Evolutionary conservation across 345 rosid species (phyloP).

Genomic region (Lepidium didymum): DNA sequence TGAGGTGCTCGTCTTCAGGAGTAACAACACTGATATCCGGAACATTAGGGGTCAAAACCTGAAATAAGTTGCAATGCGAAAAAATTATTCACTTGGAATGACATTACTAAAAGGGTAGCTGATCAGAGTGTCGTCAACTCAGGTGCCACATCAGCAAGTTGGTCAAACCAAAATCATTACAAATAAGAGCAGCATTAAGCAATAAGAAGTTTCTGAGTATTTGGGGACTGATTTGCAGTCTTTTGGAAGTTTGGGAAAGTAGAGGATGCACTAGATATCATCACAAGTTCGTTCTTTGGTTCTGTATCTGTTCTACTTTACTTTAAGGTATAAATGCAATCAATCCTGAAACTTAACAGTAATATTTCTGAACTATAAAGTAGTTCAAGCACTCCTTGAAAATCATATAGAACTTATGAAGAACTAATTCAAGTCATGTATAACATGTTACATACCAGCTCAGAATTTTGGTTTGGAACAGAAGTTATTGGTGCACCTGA

Average conservation of each 20-base stretch:
- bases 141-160: not conserved
- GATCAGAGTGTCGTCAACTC: not conserved
- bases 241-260: not conserved
- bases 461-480: slow-evolving; percentile 79
- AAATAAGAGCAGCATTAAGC: not conserved
- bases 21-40: slow-evolving; percentile 91
- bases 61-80: not conserved
- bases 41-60: slow-evolving; percentile 98
- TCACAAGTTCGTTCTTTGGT: not conserved
- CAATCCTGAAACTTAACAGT: slow-evolving; percentile 4
- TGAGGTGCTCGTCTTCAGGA: slow-evolving; percentile 83
- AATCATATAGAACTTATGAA: not conserved
- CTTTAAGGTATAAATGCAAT: not conserved
- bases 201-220: not conserved
- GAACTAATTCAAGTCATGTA: not conserved
- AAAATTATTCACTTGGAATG: not conserved
- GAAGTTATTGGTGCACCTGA: slow-evolving; percentile 94
- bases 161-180: slow-evolving; percentile 1
- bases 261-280: not conserved
- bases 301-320: slow-evolving; percentile 1
- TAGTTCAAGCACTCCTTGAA: slow-evolving; percentile 1
- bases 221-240: not conserved
- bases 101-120: not conserved
- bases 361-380: not conserved
- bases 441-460: slow-evolving; percentile 50